Percentiles rank a stretch among this genome's conserved stretches.
Evolutionary conservation across 345 rosid species (phyloP).

Genomic region (Isatis tinctoria): DNA sequence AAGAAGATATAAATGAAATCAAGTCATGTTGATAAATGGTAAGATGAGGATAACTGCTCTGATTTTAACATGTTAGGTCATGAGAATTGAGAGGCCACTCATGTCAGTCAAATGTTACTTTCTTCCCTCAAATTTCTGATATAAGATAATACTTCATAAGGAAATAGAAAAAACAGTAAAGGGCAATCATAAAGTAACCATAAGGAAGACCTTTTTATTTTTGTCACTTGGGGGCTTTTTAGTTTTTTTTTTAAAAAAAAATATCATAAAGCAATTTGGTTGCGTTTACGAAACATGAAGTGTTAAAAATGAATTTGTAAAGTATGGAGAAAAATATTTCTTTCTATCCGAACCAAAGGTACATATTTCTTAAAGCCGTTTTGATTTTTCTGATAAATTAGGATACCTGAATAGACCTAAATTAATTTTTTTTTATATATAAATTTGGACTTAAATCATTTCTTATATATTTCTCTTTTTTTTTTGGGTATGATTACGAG

Average conservation of each 20-base stretch:
- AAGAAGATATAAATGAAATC: background rate
- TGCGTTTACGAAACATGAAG: constrained; percentile 32
- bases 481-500: background rate
- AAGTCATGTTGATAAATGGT: constrained; percentile 6
- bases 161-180: background rate
- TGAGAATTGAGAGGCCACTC: constrained; percentile 27
- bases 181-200: background rate
- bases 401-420: background rate
- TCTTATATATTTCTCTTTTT: background rate
- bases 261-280: constrained; percentile 18
- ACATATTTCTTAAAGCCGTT: background rate
- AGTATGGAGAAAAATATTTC: background rate
- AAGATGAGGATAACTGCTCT: background rate
- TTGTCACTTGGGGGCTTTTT: constrained; percentile 18
- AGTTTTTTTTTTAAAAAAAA: no score
- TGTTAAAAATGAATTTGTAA: background rate
- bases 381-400: background rate
- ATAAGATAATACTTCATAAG: background rate
- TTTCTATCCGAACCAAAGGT: background rate
- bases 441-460: background rate
- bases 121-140: constrained; percentile 6
- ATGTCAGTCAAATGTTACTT: constrained; percentile 32
- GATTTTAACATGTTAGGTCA: constrained; percentile 12
- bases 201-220: constrained; percentile 1
- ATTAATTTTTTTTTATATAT: no score